Base-by-base conservation (phyloP, 1,284 basidiomycete species). In the Neonothopanus nambi region DNA sequence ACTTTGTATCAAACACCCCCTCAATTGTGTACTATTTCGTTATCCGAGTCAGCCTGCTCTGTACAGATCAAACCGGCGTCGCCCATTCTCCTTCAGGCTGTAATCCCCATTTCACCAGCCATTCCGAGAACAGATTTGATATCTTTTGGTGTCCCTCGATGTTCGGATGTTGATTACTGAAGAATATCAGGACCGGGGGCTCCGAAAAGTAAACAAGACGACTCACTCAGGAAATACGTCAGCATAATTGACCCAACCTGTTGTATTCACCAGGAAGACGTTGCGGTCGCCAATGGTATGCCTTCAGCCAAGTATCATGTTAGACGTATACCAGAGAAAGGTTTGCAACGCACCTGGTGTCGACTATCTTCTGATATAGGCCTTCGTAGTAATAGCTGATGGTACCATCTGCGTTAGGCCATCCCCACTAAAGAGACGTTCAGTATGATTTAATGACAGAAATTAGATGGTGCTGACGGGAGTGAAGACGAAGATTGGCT, bases 211-310 rank as follows among this genome's bases (percentile, higher is more conserved):
- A 35, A 33, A 24, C 11, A n/a, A 12, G 28, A 15, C 48, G 11
- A 64, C 73, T 54, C 60, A 76, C 76, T 73, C 75, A 1, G 78
- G 74, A 63, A 76, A 81, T 12, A 84, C 78, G 57, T 83, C 80
- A 0, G 65, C 74, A 52, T 62, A 80, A 0, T 70, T 70, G 13
- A 82, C 75, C 80, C 80, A 85, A 4, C 80, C 80, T 0, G 79
- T 82, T 2, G 81, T 80, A 59, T 84, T 72, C 21, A 83, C 80
- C 0, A 83, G 68, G 65, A 77, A 80, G 9, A 80, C 70, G 56
- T 78, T 72, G 45, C 69, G 62, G 59, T 82, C 81, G 6, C 79
- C 80, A 1, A 65, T 35, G 5, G 62, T 63, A 51, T 58, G 67
- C 48, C 64, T 77, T 62, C 48, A 68, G 70, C 13, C 48, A 6